Base-by-base conservation (phyloP, 106 monocot genomes). In the Acorus gramineus region DNA sequence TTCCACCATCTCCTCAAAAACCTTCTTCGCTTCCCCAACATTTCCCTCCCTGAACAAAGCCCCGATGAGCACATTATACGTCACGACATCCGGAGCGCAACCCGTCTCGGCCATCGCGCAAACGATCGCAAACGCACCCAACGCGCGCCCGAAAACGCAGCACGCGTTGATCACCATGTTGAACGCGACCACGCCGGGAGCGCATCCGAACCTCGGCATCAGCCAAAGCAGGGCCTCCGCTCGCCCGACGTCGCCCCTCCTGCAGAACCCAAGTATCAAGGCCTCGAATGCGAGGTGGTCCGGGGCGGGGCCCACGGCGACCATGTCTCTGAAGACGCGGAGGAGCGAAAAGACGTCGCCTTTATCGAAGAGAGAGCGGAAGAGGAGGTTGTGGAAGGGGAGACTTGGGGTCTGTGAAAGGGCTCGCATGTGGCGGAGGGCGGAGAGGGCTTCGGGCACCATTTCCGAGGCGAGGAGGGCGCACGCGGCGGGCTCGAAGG, bases 111-210 rank as follows among this genome's bases (percentile, higher is more conserved):
- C 60, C 96, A 98, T 91, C 65, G 14, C 12, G 3, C 70, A 70
- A 52, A 87, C 72, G 65, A 91, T 5, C 55, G 79, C 10, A 44
- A 87, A 83, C 11, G 79, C 96, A 68, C 78, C 59, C 0, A n/a
- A 11, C 9, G 62, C 65, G 49, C 60, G 54, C 10, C 91, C 83
- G 11, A 53, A 72, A 12, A 83, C 53, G 55, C 80, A 82, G 46
- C 78, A 65, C 0, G 76, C 87, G 69, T 91, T 98, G 46, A 91
- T 88, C 61, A 98, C 56, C 28, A 77, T 98, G 67, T 98, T 91
- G 66, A 76, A 98, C 59, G 85, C 85, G 53, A 84, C 85, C 9
- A 67, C 63, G 51, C 85, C 79, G 0, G 88, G 87, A 42, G 65
- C 62, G n/a, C 76, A 66, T 2, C 44, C 50, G 45, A 85, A 91